Evolutionary conservation across 352 stramenopile species (phyloP).

Genomic region (Globisporangium rhizosaccharum): DNA sequence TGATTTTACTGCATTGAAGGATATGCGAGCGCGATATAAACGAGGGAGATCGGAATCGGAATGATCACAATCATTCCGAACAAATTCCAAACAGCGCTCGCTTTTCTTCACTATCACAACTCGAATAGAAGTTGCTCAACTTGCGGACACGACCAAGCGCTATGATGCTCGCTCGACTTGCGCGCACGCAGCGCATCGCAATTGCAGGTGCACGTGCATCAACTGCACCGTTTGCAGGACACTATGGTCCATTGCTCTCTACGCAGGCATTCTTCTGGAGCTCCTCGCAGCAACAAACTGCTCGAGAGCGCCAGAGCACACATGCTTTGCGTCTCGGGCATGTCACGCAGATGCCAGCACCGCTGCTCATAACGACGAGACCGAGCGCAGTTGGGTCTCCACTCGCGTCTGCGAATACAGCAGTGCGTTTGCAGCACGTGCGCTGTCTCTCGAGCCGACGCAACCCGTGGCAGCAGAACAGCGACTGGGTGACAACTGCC

Average conservation of each 20-base stretch:
- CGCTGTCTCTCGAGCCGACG: conserved; percentile 27
- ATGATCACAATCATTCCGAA: too few relatives aligned
- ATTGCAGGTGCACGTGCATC: too few relatives aligned
- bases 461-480: conserved; percentile 33
- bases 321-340: not conserved
- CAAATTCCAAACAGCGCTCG: too few relatives aligned
- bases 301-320: too few relatives aligned
- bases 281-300: not conserved
- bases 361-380: not conserved
- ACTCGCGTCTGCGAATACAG: not conserved
- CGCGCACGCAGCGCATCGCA: not conserved
- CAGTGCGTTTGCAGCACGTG: conserved; percentile 14
- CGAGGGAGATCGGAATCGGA: too few relatives aligned
- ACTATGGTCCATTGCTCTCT: not conserved
- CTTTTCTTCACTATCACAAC: too few relatives aligned
- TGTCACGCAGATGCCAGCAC: not conserved
- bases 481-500: conserved; percentile 42
- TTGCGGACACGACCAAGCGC: too few relatives aligned
- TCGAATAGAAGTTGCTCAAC: too few relatives aligned
- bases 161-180: not conserved
- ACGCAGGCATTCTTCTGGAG: not conserved
- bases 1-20: too few relatives aligned
- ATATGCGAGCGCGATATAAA: too few relatives aligned
- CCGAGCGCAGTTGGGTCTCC: not conserved
- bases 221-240: not conserved